These are phyloP conservation scores for Persicaria tinctoria DNA, from an alignment of 148 eudicot species.

Conservation along the genomic window DNA sequence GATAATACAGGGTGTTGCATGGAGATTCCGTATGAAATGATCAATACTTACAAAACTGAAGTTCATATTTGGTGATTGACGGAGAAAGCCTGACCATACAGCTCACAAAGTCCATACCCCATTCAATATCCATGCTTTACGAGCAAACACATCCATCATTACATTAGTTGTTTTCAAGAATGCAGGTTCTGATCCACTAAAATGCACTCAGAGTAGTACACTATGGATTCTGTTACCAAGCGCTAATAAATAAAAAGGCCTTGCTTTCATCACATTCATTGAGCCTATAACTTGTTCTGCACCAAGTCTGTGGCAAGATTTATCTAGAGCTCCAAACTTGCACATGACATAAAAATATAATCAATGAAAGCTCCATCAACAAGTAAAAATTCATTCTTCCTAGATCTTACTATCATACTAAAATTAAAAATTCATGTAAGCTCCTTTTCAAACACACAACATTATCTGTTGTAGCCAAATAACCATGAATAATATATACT, in stretches of 20 bases:
- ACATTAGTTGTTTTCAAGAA: neutral
- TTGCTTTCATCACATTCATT: too few relatives aligned
- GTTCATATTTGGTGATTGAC: too few relatives aligned
- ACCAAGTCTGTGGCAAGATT: too few relatives aligned
- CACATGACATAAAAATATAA: neutral
- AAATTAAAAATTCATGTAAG: neutral
- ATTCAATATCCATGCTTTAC: neutral
- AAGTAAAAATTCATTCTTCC: neutral
- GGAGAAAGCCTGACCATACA: too few relatives aligned
- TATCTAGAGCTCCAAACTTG: too few relatives aligned
- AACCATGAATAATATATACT: neutral
- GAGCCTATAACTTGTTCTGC: too few relatives aligned
- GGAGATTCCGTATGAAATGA: fast-evolving
- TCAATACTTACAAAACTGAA: fast-evolving
- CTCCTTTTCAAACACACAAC: neutral
- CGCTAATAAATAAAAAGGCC: too few relatives aligned
- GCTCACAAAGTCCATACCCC: neutral
- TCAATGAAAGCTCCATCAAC: neutral
- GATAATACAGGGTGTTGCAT: neutral
- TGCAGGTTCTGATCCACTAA: too few relatives aligned
- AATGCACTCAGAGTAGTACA: too few relatives aligned
- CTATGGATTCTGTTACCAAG: too few relatives aligned
- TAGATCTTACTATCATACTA: neutral
- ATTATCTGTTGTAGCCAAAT: neutral
- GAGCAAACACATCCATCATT: neutral